Conservation (phyloP, 1,284 basidiomycete genomes). For the Boletus semigastroideus region DNA sequence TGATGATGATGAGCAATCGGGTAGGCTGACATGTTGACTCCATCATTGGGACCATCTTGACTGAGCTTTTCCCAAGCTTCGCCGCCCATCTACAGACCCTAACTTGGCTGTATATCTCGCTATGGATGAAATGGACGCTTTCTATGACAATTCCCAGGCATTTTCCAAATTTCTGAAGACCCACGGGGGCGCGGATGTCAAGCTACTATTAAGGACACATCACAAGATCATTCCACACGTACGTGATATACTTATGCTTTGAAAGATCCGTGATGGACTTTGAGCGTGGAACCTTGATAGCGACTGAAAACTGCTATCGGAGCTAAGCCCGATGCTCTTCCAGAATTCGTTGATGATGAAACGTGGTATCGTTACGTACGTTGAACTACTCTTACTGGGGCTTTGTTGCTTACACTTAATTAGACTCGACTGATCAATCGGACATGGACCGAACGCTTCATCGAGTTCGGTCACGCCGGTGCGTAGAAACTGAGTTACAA, state of each 20-base stretch:
- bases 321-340: constrained; percentile 19
- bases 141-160: constrained; percentile 29
- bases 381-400: neutral
- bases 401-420: neutral
- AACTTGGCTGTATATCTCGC: constrained; percentile 3
- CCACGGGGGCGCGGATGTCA: constrained; percentile 12
- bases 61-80: constrained; percentile 14
- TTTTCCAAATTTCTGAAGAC: constrained; percentile 29
- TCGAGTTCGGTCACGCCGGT: constrained; percentile 23
- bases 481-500: constrained; percentile 4
- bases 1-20: constrained; percentile 12
- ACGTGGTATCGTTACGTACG: constrained; percentile 29
- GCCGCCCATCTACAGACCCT: constrained; percentile 4
- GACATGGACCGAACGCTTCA: constrained; percentile 30
- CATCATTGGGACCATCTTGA: neutral
- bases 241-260: constrained; percentile 6
- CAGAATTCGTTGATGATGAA: constrained; percentile 24
- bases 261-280: neutral
- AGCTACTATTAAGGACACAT: constrained; percentile 20
- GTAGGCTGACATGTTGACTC: constrained; percentile 10
- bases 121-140: constrained; percentile 13
- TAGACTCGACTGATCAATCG: constrained; percentile 21
- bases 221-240: constrained; percentile 30
- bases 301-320: constrained; percentile 19
- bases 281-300: constrained; percentile 7